Evolutionary conservation across 768 basidiomycete species (phyloP).

Genomic region (Suillus ampliporus): DNA sequence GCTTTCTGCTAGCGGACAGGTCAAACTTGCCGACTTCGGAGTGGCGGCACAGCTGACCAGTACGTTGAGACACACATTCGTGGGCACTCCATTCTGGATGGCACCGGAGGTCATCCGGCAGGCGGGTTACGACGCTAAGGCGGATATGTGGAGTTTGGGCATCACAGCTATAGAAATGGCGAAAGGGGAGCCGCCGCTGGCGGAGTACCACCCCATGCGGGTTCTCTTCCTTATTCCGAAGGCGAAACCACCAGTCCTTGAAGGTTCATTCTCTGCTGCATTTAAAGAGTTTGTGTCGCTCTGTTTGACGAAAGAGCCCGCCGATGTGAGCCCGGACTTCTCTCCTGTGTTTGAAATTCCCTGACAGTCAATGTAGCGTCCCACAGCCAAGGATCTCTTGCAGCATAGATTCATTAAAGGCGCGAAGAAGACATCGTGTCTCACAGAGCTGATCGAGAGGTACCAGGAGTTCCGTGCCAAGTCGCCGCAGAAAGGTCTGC

Average conservation of each 20-base stretch:
- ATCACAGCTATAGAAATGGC: conserved; percentile 99
- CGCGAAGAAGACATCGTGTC: conserved; percentile 81
- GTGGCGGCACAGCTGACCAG: conserved; percentile 97
- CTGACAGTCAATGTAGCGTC: conserved; percentile 62
- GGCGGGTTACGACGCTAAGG: conserved; percentile 94
- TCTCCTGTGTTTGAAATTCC: conserved; percentile 4
- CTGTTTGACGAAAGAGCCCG: conserved; percentile 94
- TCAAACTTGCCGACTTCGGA: conserved; percentile 98
- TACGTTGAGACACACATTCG: conserved; percentile 95
- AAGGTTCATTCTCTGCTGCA: conserved; percentile 79
- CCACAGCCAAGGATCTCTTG: conserved; percentile 88
- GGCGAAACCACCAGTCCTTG: conserved; percentile 89
- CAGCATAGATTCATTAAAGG: conserved; percentile 91
- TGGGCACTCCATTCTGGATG: conserved; percentile 98
- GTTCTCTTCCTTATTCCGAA: conserved; percentile 98
- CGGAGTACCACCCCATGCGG: conserved; percentile 98
- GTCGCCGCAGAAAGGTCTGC: conserved; percentile 57
- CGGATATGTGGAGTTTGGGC: conserved; percentile 97
- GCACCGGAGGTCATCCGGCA: conserved; percentile 98
- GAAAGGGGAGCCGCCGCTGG: conserved; percentile 93
- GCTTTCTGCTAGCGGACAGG: conserved; percentile 87
- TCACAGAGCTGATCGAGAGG: conserved; percentile 88
- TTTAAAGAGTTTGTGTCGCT: conserved; percentile 94
- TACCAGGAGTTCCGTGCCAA: conserved; percentile 77
- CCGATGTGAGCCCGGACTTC: conserved; percentile 53